Conservation (phyloP, 2,329 filamentous ascomycete species). For the Acarospora socialis region DNA sequence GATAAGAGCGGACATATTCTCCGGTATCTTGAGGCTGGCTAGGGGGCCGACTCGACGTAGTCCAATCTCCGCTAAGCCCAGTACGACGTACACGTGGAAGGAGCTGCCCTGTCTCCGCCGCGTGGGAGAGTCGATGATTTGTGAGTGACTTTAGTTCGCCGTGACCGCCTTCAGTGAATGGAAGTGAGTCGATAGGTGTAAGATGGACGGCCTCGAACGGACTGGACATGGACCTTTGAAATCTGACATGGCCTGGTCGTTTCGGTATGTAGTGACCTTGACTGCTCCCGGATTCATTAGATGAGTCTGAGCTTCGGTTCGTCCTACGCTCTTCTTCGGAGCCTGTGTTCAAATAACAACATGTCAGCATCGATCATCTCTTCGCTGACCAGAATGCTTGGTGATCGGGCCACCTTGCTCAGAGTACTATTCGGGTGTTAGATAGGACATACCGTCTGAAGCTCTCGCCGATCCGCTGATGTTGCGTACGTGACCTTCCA, state of each 20-base stretch:
- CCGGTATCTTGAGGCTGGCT: not conserved
- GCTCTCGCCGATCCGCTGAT: conserved; percentile 3
- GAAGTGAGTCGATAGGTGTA: not conserved
- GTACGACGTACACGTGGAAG: conserved; percentile 4
- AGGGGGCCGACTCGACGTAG: not conserved
- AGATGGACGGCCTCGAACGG: not conserved
- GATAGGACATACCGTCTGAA: conserved; percentile 3
- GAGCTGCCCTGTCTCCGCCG: conserved; percentile 7
- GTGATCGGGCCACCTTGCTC: too few species aligned
- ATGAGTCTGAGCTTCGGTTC: not conserved
- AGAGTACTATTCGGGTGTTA: too few species aligned
- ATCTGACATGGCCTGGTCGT: not conserved
- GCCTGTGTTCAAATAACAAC: not conserved
- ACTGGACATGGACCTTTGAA: not conserved
- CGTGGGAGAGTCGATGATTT: conserved; percentile 4
- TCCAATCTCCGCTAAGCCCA: not conserved
- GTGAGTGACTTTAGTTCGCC: conserved; percentile 5
- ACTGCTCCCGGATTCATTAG: not conserved
- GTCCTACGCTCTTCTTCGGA: not conserved
- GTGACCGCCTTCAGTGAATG: conserved; percentile 5
- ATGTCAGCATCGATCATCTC: not conserved
- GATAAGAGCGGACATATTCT: not conserved
- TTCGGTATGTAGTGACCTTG: not conserved
- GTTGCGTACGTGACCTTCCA: too few species aligned
- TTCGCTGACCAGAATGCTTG: not conserved